Base-by-base conservation (phyloP, 495 filamentous ascomycete species). In the Lineolata rhizophorae region DNA sequence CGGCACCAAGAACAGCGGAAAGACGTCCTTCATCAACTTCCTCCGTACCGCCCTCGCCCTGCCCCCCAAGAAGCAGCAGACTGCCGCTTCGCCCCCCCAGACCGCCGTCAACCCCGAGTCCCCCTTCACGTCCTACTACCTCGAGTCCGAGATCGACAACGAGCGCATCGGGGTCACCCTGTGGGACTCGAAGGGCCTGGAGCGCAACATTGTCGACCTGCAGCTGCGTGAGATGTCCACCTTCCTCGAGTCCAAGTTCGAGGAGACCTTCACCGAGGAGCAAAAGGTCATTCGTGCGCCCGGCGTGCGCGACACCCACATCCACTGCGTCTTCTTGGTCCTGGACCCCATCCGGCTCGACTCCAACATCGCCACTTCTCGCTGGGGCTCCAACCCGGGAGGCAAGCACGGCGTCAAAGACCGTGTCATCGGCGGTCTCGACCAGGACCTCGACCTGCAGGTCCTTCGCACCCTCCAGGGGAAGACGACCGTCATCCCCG, bases 231-330 rank as follows among this genome's bases (percentile, higher is more conserved):
- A 84, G 39, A 82, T 93, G 53, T 72, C 76, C 17, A 65, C 73
- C 9, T 97, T 97, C 60, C 58, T 97, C 33, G 87, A 97, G 57
- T 84, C 76, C 53, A 97, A 95, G 51, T 97, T 97, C 39, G 84
- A 95, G 50, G 90, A 97, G 47, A 95, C 87, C 0, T 84, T 95
- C 50, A 73, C 70, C 20, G 87, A 97, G 55, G 87, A 97, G 62
- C 92, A 90, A 65, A 94, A 93, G 60, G 84, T 97, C 21, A 58
- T 92, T 30, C 75, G 87, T 41, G 79, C 84, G 32, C 83, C 87
- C 13, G 87, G 84, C 38, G 76, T 78, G 44, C 78, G 78, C 42
- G 87, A 97, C 60, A 92, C 85, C 27, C 87, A 97, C 51, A 87
- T 97, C 42, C 87, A 97, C 49, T 90, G 81, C 35, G 87, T 83